Evolutionary conservation across 2,329 filamentous ascomycete species (phyloP), one percentile per base, ranked within the genome.

Genomic region (Lasiodiplodia sp.): DNA sequence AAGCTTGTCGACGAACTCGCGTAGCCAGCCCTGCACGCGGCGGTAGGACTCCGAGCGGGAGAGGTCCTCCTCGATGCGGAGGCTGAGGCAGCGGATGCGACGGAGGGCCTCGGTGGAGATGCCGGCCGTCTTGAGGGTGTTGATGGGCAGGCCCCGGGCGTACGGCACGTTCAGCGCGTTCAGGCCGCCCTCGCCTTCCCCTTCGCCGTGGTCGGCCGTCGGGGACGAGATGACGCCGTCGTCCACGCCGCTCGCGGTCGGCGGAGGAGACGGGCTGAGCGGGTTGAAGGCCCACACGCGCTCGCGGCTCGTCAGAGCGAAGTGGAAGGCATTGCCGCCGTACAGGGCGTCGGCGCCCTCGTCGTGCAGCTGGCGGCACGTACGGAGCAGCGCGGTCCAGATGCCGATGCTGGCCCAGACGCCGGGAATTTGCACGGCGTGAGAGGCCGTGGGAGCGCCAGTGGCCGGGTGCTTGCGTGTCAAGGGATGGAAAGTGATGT

Each of bases 301-400:
- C 57, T 67, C 65, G 21, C 52, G 53, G 47, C 47, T 55, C 25
- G 66, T 68, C 28, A 69, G 44, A 1, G 31, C 10, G 66, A 69
- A 69, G 57, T 72, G 71, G 68, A 72, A 72, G 21, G 68, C 68
- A 40, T 72, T 72, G 37, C 66, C 65, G 11, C 63, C 70, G 62
- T 71, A 72, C 23, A 72, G 69, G 11, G 71, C 56, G 37, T 68
- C 67, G 23, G 69, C 63, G 14, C 70, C 69, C 68, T 72, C 71
- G 52, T 71, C 69, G 51, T 72, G 69, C 12, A 71, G 52, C 25
- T 70, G 70, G n/a, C 71, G 71, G 68, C 71, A 71, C 16, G 52
- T 56, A 28, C 51, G 66, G 4, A 72, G 37, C n/a, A 72, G 55
- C 14, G 49, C 40, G 28, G 57, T 52, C 57, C 57, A 67, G 21